Base-by-base conservation (phyloP, 2,329 filamentous ascomycete species). In the Xylariaceae sp. region DNA sequence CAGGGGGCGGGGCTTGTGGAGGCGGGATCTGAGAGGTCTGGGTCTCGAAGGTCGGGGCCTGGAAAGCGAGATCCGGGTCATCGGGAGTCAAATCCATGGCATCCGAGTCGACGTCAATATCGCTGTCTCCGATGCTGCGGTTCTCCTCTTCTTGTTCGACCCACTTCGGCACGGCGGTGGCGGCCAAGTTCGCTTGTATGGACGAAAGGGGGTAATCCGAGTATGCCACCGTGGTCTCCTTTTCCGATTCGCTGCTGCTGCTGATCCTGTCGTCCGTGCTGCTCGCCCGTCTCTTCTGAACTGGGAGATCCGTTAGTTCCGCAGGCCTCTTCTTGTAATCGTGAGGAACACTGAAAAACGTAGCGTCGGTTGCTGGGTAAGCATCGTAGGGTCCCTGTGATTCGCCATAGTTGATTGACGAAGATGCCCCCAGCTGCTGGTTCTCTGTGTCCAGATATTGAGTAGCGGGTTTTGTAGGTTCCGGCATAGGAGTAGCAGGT, bases 241-340 rank as follows among this genome's bases (percentile, higher is more conserved):
- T 56, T 15, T 57, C 59, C 44, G 39, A 52, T 37, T 58, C 57
- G 15, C 44, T 53, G 15, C 17, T 23, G 39, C 35, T 49, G 11
- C 44, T 53, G 15, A 13, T 23, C 15, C 35, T 49, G 11, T 3
- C 18, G 10, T 23, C n/a, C 17, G 4, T 13, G 13, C 11, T n/a
- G n/a, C 55, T 47, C 4, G 17, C 51, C 39, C 18, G 51, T 52
- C 50, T 39, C 17, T 42, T 51, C 47, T 44, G 51, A 6, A 47
- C 3, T 9, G 53, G 30, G 42, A 15, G 8, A 9, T 4, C 30
- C n/a, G 23, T n/a, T 4, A 11, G 9, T 13, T n/a, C 39, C 23
- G 42, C 30, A 10, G 23, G 30, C 45, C 34, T 49, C 30, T 39
- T 55, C 34, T 23, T 50, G 9, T n/a, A 54, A 10, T 34, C 30